Evolutionary conservation across 768 basidiomycete genomes (phyloP).

Genomic region (Leccinellum rugosiceps): DNA sequence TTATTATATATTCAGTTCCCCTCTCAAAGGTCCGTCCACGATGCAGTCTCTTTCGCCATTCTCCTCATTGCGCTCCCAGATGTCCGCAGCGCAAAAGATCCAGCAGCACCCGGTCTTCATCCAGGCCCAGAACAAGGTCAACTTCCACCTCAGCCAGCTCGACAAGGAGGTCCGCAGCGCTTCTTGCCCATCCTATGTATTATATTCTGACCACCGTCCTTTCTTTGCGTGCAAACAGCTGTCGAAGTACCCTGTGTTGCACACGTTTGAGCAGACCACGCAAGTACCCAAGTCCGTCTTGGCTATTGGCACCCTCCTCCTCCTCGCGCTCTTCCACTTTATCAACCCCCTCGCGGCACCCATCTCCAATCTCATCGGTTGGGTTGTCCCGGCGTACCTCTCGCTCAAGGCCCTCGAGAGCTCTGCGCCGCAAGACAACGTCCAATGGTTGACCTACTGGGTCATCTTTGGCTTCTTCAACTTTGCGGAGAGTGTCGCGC

Average conservation of each 20-base stretch:
- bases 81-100: conserved; percentile 80
- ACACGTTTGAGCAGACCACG: conserved; percentile 82
- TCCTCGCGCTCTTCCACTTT: conserved; percentile 73
- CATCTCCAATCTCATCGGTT: conserved; percentile 93
- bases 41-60: not conserved
- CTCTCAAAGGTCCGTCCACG: conserved; percentile 4
- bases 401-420: conserved; percentile 93
- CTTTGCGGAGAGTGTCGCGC: conserved; percentile 84
- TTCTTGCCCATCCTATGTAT: not conserved
- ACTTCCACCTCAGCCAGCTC: conserved; percentile 81
- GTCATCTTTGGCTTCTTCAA: conserved; percentile 91
- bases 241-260: conserved; percentile 82
- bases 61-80: conserved; percentile 32
- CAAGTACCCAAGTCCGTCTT: conserved; percentile 91
- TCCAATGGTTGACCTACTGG: conserved; percentile 99
- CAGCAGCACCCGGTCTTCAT: conserved; percentile 85
- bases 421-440: conserved; percentile 78
- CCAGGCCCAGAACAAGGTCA: conserved; percentile 81
- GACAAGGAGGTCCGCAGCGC: conserved; percentile 84
- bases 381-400: conserved; percentile 91
- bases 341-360: conserved; percentile 91
- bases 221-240: conserved; percentile 42
- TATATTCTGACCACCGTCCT: not conserved
- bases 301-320: conserved; percentile 65
- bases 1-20: conserved; percentile 10